Evolutionary conservation across 306 rosid species (phyloP).

Genomic region (Cucumis melo): DNA sequence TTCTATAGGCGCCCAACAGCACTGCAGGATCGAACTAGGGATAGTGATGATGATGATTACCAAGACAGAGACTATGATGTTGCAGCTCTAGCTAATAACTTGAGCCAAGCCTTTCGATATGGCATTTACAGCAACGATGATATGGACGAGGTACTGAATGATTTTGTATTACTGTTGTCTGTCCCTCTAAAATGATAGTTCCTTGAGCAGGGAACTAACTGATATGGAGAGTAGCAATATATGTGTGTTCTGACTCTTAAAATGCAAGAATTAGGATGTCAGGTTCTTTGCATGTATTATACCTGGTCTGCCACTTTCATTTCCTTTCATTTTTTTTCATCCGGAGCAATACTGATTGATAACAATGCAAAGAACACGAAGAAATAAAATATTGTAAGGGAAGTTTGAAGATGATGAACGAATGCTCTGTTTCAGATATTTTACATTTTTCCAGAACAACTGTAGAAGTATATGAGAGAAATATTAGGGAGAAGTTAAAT

Average conservation of each 20-base stretch:
- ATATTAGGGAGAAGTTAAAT: not conserved
- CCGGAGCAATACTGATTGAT: not conserved
- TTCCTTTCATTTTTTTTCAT: not conserved
- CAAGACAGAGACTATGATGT: slow-evolving; percentile 96
- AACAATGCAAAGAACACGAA: not conserved
- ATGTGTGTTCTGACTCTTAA: not conserved
- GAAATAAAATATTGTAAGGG: not conserved
- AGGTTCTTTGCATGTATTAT: too few relatives aligned
- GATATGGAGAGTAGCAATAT: not conserved
- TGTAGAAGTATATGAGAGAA: not conserved
- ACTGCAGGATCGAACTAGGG: slow-evolving; percentile 81
- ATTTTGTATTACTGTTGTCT: not conserved
- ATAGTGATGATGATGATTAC: slow-evolving; percentile 92
- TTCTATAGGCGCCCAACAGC: slow-evolving; percentile 85
- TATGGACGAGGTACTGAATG: slow-evolving; percentile 57
- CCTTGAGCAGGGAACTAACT: not conserved
- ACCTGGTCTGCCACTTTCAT: too few relatives aligned
- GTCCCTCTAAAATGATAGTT: not conserved
- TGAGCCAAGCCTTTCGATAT: slow-evolving; percentile 93
- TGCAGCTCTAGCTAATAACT: slow-evolving; percentile 90
- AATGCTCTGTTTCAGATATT: not conserved
- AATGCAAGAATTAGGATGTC: too few relatives aligned
- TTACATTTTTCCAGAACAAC: not conserved
- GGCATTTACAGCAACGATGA: slow-evolving; percentile 81
- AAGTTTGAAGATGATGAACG: not conserved